Evolutionary conservation across 1,139 yeast species (phyloP), one percentile per base, ranked within the genome.

Genomic region (Kodamaea anthophila): DNA sequence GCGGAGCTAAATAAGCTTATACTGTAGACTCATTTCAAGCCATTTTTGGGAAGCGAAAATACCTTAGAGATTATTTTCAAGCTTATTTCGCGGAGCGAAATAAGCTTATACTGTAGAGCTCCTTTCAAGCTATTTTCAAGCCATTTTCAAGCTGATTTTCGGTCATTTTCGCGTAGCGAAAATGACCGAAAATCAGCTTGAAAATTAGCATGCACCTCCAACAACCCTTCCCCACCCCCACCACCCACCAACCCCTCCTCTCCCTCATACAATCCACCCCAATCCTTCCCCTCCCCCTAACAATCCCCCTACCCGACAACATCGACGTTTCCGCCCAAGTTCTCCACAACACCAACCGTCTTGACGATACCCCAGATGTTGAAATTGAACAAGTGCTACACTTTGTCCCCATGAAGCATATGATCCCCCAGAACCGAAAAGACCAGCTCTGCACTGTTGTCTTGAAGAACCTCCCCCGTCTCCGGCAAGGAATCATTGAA

Each of bases 401-500:
- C 16, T 45, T 33, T 25, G 41, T 51, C 3, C 56, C 51, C 1
- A 46, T 68, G 9, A 44, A 47, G 5, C 35, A 36, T 2, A 52
- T 67, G 15, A 35, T 39, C 3, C 69, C 70, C 0, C 34, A 34
- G 3, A 59, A 53, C 24, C 40, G 63, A 27, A 52, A 53, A 18
- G 60, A 67, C 15, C 74, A 70, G 36, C 33, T 67, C 4, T 42
- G 55, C 30, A 55, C 65, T 5, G 47, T 68, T 3, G 44, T 57
- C 1, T 41, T 70, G 6, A 51, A 51, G 19, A 50, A 51, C 28
- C 58, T 67, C 33, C 67, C 69, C 4, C 45, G 46, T 18, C 37
- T 66, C 7, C 47, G 53, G 35, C 43, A 39, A 18, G 36, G 42
- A 5, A 46, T 47, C 1, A 46, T 65, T 8, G 74, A 65, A 37